Evolutionary conservation across 2,329 filamentous ascomycete genomes (phyloP).

Genomic region (Aspergillus neotritici): DNA sequence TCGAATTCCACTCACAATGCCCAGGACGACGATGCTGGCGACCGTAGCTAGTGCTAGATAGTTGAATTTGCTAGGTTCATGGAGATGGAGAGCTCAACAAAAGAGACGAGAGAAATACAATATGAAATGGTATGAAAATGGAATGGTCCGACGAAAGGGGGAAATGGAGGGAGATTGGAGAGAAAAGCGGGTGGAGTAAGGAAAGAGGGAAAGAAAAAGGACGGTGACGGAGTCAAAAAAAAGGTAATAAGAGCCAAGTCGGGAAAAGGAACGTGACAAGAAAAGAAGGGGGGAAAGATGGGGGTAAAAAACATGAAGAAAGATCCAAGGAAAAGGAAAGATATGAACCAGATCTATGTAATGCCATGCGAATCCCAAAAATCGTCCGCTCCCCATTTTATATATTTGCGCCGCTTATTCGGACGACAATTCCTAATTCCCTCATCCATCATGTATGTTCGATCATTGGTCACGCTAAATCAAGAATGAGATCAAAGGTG

Average conservation of each 20-base stretch:
- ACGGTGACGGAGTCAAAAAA: constrained; percentile 13
- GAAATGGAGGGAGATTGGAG: constrained; percentile 5
- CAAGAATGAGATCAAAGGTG: constrained; percentile 27
- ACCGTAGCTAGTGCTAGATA: constrained; percentile 23
- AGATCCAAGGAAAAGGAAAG: constrained; percentile 22
- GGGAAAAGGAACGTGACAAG: constrained; percentile 11
- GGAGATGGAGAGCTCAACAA: constrained; percentile 27
- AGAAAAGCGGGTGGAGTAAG: constrained; percentile 3
- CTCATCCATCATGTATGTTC: constrained; percentile 38
- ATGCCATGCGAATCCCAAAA: constrained; percentile 37
- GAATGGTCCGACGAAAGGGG: constrained; percentile 4
- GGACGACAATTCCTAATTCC: constrained; percentile 30
- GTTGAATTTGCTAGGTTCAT: constrained; percentile 31
- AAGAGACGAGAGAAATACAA: constrained; percentile 30
- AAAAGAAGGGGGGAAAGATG: constrained; percentile 14
- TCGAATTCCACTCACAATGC: constrained; percentile 7
- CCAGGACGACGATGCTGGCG: constrained; percentile 4
- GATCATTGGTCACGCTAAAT: constrained; percentile 39
- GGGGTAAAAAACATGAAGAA: constrained; percentile 13
- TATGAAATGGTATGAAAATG: constrained; percentile 19
- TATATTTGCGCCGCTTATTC: constrained; percentile 34
- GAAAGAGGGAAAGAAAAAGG: constrained; percentile 18
- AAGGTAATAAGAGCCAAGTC: not conserved
- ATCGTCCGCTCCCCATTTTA: constrained; percentile 35
- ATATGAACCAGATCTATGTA: constrained; percentile 36